Evolutionary conservation across 345 rosid genomes (phyloP), one percentile per base, ranked within the genome.

Genomic region (Erucastrum elatum): DNA sequence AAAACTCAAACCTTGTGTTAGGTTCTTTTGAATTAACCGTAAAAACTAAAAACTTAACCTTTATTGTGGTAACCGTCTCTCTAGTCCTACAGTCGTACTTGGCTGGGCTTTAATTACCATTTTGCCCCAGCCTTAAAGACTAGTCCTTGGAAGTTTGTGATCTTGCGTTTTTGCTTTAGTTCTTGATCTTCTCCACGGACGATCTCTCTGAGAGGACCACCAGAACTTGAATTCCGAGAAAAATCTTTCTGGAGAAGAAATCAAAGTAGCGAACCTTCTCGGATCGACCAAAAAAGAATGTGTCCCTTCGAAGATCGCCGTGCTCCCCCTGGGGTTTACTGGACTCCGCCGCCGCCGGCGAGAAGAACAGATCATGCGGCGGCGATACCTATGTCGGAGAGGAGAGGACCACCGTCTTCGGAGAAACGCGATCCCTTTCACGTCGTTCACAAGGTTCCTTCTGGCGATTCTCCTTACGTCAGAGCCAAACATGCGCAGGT

Each of bases 401-500:
- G 84, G 81, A 86, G 80, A 70, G 76, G 77, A 62, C 60, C 77
- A 10, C 78, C 85, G 21, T 85, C 90, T 0, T 64, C 72, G 33
- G 71, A 79, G 75, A 82, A 80, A 21, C 82, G 71, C 11, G 90
- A 85, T 76, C 72, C 81, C 5, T 90, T 88, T 51, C 94, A 90
- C 84, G 86, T 84, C 59, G 74, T 87, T 34, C 90, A 90, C 82
- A 92, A 90, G 74, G 97, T 92, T 15, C 97, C 97, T 8, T 77
- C 88, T 15, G 89, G 90, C 27, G 90, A 92, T 72, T 92, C 97
- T 53, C 97, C 97, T 39, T 92, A 92, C 68, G 95, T 87, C 76
- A 87, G 84, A 84, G 97, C 97, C 58, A 92, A 92, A 81, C 97
- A 87, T 68, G 87, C 87, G 29, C 97, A 92, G 90, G 97, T 88